Conservation (phyloP, 2,329 filamentous ascomycete genomes). For the Xylariales sp. region DNA sequence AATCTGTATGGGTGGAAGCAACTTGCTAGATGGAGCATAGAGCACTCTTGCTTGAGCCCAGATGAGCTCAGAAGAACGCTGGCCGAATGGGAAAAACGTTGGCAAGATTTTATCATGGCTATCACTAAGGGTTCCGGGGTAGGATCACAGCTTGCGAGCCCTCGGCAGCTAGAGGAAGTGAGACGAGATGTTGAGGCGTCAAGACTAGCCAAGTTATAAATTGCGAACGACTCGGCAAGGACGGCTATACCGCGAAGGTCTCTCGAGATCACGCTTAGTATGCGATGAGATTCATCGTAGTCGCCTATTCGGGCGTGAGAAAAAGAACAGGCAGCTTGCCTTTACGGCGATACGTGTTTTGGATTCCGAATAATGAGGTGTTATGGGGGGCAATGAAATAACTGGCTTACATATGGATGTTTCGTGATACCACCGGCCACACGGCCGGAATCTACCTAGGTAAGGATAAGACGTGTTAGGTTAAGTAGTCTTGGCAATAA, state of each 20-base stretch:
- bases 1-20: constrained; percentile 78
- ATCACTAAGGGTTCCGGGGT: constrained; percentile 12
- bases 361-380: neutral
- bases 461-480: neutral
- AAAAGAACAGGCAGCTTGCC: neutral
- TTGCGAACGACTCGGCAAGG: neutral
- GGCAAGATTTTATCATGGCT: constrained; percentile 66
- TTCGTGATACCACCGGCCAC: constrained; percentile 5
- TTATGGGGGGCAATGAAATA: neutral
- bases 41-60: constrained; percentile 66
- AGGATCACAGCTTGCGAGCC: neutral
- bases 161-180: constrained; percentile 11
- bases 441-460: neutral
- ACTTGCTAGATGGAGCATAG: constrained; percentile 70
- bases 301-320: neutral
- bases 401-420: constrained; percentile 8
- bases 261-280: neutral
- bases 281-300: neutral
- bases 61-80: constrained; percentile 54
- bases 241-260: neutral
- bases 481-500: neutral
- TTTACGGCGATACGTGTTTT: neutral
- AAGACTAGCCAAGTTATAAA: constrained; percentile 27
- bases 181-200: constrained; percentile 55
- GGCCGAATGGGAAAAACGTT: constrained; percentile 63